Evolutionary conservation across 129 eudicot species (phyloP), one percentile per base, ranked within the genome.

Genomic region (Pulicaria dysenterica): DNA sequence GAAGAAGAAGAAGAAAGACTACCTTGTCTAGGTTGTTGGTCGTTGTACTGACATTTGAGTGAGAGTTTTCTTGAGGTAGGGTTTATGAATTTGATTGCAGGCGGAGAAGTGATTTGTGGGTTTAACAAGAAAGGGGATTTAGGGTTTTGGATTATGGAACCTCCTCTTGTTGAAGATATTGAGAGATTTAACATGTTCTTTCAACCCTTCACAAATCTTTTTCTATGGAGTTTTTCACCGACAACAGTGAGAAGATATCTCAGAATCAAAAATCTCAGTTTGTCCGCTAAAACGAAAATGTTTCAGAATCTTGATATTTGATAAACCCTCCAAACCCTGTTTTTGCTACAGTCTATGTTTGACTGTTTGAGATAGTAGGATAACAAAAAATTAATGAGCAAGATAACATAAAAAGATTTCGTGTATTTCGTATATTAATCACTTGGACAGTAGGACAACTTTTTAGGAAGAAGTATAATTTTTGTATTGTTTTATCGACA

Each of bases 111-210:
- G 55, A 70, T 14, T 43, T 54, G 34, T 1, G 46, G 70, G 69
- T 68, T 57, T 75, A 58, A 48, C 7, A 7, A 13, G 57, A 74
- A 79, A 62, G 56, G 78, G 80, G 44, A 61, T 71, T 72, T 79
- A 75, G 88, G 90, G 85, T 83, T 87, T 81, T 76, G 81, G 62
- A 76, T 37, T 58, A 73, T 67, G 51, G 65, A 67, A 46, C 59
- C 7, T 43, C 77, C 67, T 45, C 17, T 15, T 83, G 81, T 71
- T 17, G 85, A 64, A 72, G 85, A 72, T 36, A 79, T 36, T 49
- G 85, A 73, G 59, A 79, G 82, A 57, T 85, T 89, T 53, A 82
- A 40, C 91, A 85, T 87, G 65, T 68, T 75, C 49, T 54, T 7
- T 69, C 44, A 40, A 16, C 11, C 8, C 38, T 38, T 5, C 6